Percentiles rank a stretch among this genome's conserved stretches.
Evolutionary conservation across 495 filamentous ascomycete species (phyloP).

Genomic region (Choiromyces venosus): DNA sequence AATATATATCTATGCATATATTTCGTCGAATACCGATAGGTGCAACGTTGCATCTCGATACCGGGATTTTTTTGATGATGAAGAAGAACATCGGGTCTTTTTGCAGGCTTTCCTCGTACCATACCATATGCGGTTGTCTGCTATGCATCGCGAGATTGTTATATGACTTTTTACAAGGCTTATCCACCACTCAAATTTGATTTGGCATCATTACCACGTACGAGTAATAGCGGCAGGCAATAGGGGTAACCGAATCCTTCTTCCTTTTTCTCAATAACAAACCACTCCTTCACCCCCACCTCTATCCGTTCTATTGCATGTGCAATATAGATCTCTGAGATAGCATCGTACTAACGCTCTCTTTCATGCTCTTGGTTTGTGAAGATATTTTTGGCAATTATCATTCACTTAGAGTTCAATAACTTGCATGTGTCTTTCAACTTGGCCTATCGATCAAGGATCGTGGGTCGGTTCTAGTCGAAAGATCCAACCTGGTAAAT

Average conservation of each 20-base stretch:
- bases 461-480: constrained; percentile 29
- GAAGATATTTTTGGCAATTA: neutral
- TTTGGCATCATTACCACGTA: neutral
- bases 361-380: neutral
- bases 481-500: constrained; percentile 26
- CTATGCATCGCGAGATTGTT: neutral
- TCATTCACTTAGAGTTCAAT: neutral
- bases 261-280: neutral
- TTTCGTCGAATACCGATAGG: neutral
- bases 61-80: neutral
- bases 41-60: constrained; percentile 1
- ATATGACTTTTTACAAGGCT: neutral
- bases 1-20: neutral
- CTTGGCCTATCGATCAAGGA: constrained; percentile 30
- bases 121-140: neutral
- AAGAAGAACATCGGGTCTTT: neutral
- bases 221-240: neutral
- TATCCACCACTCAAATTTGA: constrained; percentile 1
- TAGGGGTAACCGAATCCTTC: neutral
- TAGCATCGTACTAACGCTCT: neutral
- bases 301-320: constrained; percentile 4
- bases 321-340: constrained; percentile 1
- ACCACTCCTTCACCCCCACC: neutral
- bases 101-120: constrained; percentile 1
- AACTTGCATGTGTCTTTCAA: constrained; percentile 5